phyloP scores from a whole-genome alignment of 768 basidiomycete genomes.

The Kwoniella sp. region DNA sequence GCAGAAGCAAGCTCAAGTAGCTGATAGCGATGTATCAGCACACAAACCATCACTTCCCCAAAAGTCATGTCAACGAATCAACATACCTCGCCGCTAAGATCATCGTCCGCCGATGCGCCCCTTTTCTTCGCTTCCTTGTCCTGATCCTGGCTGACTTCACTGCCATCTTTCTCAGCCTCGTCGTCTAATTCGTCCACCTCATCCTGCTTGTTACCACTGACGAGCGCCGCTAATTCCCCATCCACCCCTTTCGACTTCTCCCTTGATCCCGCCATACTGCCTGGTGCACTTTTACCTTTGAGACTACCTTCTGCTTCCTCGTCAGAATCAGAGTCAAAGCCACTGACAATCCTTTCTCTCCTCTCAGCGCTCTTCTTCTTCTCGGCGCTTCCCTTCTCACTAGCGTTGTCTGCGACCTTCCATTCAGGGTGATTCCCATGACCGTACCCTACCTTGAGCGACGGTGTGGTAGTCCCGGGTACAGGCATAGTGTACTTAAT shows the following conservation, averaged over 20 bases:
- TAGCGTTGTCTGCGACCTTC: conserved; percentile 13
- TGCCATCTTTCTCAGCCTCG: conserved; percentile 17
- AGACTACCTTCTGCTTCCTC: conserved; percentile 15
- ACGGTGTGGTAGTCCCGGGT: conserved; percentile 8
- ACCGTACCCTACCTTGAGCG: conserved; percentile 19
- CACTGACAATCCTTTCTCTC: conserved; percentile 29
- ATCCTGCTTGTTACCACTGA: conserved; percentile 12
- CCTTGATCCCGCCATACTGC: conserved; percentile 1
- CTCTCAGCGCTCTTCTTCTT: conserved; percentile 17
- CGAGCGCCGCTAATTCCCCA: conserved; percentile 19
- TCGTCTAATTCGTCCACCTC: conserved; percentile 38
- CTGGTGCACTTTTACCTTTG: conserved; percentile 6
- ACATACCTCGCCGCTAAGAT: conserved; percentile 42
- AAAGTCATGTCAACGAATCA: not conserved
- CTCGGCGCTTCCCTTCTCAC: conserved; percentile 13
- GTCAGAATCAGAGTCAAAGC: conserved; percentile 31
- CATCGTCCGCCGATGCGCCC: conserved; percentile 23
- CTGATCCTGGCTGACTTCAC: conserved; percentile 5
- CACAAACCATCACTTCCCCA: too few species aligned
- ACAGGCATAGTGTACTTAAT: conserved; percentile 28
- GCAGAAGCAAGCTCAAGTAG: conserved; percentile 37
- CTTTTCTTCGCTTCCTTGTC: conserved; percentile 16
- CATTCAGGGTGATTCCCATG: conserved; percentile 17
- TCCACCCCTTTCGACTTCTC: conserved; percentile 6
- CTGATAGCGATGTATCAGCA: conserved; percentile 7